A percentile compares a stretch with the other conserved stretches of the same genome.
phyloP scores from a whole-genome alignment of 176 grass and related monocot species.

The Dendrocalamus sinicus region DNA sequence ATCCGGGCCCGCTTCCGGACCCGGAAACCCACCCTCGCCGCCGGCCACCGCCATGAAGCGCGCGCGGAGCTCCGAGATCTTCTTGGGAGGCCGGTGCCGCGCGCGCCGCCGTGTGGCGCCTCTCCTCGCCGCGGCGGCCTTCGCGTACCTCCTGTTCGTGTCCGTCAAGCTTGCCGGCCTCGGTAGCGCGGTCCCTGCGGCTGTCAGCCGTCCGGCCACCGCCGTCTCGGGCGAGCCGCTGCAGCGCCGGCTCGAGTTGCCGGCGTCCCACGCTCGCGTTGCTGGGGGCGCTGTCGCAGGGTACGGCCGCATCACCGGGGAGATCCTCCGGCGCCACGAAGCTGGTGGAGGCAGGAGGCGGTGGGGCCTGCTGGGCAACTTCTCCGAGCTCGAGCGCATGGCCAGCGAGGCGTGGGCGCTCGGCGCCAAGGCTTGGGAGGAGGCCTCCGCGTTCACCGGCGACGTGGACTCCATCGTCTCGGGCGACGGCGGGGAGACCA shows the following conservation, averaged over 20 bases:
- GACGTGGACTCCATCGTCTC: constrained; percentile 47
- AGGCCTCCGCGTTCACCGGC: constrained; percentile 59
- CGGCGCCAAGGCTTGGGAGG: constrained; percentile 68
- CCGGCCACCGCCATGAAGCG: constrained; percentile 50
- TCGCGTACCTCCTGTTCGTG: constrained; percentile 64
- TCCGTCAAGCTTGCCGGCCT: constrained; percentile 62
- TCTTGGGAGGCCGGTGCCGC: constrained; percentile 30
- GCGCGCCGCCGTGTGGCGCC: constrained; percentile 42
- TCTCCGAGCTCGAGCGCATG: constrained; percentile 77
- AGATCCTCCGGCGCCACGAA: constrained; percentile 53
- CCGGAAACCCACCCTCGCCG: background rate
- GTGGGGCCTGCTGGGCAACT: constrained; percentile 62
- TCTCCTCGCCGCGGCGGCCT: constrained; percentile 45
- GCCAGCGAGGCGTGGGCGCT: constrained; percentile 72
- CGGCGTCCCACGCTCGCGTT: background rate
- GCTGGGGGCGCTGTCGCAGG: constrained; percentile 17
- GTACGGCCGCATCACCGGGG: constrained; percentile 77
- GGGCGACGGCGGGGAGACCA: constrained; percentile 18
- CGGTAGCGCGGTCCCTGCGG: constrained; percentile 24
- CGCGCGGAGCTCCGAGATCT: constrained; percentile 50
- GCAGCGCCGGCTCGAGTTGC: constrained; percentile 5
- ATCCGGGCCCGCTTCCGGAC: constrained; percentile 32
- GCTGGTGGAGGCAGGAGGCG: background rate
- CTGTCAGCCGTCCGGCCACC: background rate
- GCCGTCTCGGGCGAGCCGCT: background rate